Evolutionary conservation across 2,329 filamentous ascomycete genomes (phyloP).

Genomic region (Clarireedia paspali): DNA sequence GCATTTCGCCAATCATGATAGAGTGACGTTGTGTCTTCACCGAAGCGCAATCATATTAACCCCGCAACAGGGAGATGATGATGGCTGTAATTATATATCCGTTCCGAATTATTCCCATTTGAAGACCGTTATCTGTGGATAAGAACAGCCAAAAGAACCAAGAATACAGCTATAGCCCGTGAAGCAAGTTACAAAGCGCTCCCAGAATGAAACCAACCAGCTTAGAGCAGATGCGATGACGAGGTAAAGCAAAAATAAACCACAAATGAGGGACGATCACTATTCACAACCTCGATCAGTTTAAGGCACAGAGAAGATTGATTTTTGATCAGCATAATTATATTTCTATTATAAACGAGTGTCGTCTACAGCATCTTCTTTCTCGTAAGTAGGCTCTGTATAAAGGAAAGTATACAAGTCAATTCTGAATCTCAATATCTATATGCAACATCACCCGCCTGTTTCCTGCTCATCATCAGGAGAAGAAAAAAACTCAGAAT

Average conservation of each 20-base stretch:
- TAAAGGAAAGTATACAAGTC: neutral
- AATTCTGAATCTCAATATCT: slow-evolving; percentile 4
- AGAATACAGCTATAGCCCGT: no score
- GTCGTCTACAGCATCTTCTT: slow-evolving; percentile 1
- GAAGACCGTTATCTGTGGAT: no score
- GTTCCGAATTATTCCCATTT: no score
- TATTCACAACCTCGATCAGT: neutral
- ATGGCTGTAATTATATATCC: no score
- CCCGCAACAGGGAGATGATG: no score
- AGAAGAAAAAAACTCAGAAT: neutral
- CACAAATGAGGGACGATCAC: neutral
- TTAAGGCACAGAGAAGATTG: neutral
- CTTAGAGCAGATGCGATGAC: neutral
- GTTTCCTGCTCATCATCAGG: neutral
- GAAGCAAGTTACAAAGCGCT: no score
- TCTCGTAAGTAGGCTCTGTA: neutral
- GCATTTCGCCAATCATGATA: no score
- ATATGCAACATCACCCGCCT: neutral
- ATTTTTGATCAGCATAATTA: slow-evolving; percentile 10
- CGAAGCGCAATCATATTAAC: no score
- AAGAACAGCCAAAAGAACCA: no score
- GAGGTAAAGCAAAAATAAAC: neutral
- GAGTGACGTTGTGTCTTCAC: no score
- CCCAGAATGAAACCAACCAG: no score
- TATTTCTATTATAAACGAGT: neutral